Evolutionary conservation across 192 early-diverging fungal species (phyloP).

Genomic region (Coemansia erecta): DNA sequence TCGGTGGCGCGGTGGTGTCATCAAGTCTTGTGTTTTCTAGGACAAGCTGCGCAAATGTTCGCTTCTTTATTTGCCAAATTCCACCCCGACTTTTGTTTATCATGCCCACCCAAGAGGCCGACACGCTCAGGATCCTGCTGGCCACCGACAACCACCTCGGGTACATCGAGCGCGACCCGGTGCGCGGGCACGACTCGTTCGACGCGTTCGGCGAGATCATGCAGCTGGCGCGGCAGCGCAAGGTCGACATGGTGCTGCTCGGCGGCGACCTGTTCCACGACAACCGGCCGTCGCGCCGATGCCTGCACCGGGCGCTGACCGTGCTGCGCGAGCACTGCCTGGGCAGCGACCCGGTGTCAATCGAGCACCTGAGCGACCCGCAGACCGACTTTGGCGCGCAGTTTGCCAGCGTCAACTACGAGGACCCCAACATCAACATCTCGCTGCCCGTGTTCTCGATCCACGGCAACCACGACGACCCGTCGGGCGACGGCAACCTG

Average conservation of each 20-base stretch:
- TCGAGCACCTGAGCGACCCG: slow-evolving; percentile 80
- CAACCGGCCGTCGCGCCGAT: slow-evolving; percentile 82
- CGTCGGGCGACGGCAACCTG: slow-evolving; percentile 78
- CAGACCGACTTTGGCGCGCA: slow-evolving; percentile 64
- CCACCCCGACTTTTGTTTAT: not conserved
- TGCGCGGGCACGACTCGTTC: slow-evolving; percentile 83
- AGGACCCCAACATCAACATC: slow-evolving; percentile 84
- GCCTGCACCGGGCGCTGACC: slow-evolving; percentile 66
- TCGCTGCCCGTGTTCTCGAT: slow-evolving; percentile 89
- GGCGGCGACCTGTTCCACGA: slow-evolving; percentile 97
- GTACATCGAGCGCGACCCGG: slow-evolving; percentile 85
- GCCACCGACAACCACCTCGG: slow-evolving; percentile 96
- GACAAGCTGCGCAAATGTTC: not conserved
- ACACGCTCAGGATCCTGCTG: slow-evolving; percentile 61
- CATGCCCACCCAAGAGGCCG: not conserved
- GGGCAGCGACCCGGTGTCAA: slow-evolving; percentile 62
- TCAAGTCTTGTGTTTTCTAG: no score
- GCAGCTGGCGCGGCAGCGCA: slow-evolving; percentile 55
- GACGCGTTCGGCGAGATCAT: slow-evolving; percentile 88
- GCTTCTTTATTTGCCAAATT: not conserved
- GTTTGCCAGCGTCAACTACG: slow-evolving; percentile 76
- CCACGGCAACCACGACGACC: slow-evolving; percentile 98
- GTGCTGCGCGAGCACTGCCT: slow-evolving; percentile 68
- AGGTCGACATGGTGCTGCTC: slow-evolving; percentile 88
- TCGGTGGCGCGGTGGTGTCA: no score